phyloP scores from a whole-genome alignment of 768 basidiomycete genomes.

The Chalciporus pseudorubinellus region DNA sequence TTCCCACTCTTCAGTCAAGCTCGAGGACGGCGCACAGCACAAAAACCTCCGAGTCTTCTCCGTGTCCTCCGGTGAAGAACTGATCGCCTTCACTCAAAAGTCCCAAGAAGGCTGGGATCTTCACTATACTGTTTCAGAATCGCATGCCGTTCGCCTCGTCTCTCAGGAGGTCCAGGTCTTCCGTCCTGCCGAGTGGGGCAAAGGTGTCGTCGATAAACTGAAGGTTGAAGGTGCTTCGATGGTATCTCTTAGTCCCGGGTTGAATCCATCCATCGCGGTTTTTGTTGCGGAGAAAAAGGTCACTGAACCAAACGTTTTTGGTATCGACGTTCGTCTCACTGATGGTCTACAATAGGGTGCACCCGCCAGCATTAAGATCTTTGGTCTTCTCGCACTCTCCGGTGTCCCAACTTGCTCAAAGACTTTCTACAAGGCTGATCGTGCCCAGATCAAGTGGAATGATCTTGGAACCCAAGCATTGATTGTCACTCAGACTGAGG shows the following conservation, averaged over 20 bases:
- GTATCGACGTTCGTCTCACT: no score
- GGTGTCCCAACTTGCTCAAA: conserved; percentile 78
- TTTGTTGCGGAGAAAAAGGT: conserved; percentile 95
- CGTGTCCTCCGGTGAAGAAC: conserved; percentile 80
- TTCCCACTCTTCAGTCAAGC: conserved; percentile 52
- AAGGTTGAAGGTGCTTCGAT: conserved; percentile 80
- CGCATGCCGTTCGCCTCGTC: conserved; percentile 79
- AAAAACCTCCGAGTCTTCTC: conserved; percentile 94
- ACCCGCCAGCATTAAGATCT: conserved; percentile 86
- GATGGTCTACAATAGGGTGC: conserved; percentile 53
- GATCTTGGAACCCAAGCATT: conserved; percentile 88
- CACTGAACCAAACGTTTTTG: conserved; percentile 5
- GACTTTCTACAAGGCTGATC: conserved; percentile 95
- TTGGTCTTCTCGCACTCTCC: conserved; percentile 62
- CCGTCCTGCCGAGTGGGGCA: conserved; percentile 74
- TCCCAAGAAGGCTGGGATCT: conserved; percentile 88
- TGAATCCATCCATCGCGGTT: conserved; percentile 86
- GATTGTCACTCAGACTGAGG: conserved; percentile 91
- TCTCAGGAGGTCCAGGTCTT: conserved; percentile 82
- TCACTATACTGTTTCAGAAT: conserved; percentile 88
- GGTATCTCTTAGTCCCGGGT: conserved; percentile 75
- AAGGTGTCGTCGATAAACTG: conserved; percentile 78
- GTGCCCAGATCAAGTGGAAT: conserved; percentile 94
- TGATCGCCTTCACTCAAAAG: conserved; percentile 87
- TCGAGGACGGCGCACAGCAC: conserved; percentile 87